Conservation (phyloP, 768 basidiomycete genomes). For the Boletus speciosus region DNA sequence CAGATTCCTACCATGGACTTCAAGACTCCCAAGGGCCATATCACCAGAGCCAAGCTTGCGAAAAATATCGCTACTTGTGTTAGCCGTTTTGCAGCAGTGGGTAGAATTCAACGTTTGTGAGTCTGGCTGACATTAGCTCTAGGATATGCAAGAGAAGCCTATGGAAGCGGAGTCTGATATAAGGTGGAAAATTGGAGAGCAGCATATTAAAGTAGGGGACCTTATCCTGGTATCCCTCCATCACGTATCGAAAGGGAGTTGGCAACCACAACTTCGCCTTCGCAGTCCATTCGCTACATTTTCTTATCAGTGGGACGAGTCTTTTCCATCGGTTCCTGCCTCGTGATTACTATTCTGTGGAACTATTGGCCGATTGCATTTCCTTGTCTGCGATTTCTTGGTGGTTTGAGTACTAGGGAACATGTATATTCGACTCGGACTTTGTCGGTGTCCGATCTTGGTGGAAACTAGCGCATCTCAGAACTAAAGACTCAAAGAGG, state of each 20-base stretch:
- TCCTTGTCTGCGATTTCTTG: background rate
- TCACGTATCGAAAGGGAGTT: slow-evolving; percentile 78
- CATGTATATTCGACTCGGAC: background rate
- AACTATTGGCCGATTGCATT: background rate
- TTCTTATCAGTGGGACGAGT: slow-evolving; percentile 2
- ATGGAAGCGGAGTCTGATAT: slow-evolving; percentile 64
- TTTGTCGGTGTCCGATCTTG: background rate
- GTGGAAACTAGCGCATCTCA: background rate
- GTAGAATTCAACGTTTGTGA: slow-evolving; percentile 9
- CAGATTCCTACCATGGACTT: slow-evolving; percentile 85
- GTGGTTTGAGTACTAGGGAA: background rate
- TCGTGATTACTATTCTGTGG: background rate
- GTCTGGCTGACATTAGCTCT: slow-evolving; percentile 4
- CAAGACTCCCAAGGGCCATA: slow-evolving; percentile 70
- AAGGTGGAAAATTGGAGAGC: slow-evolving; percentile 59
- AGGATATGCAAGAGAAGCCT: slow-evolving; percentile 49
- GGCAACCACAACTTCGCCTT: slow-evolving; percentile 76
- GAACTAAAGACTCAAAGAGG: background rate
- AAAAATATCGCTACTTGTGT: slow-evolving; percentile 80
- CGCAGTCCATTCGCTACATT: background rate
- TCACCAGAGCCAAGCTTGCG: slow-evolving; percentile 71
- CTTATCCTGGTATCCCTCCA: slow-evolving; percentile 74
- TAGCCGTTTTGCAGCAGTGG: slow-evolving; percentile 60
- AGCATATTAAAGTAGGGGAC: slow-evolving; percentile 59
- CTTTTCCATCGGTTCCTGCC: background rate